These are phyloP conservation scores for Allium cepa DNA, from an alignment of 106 monocot genomes.

Conservation along the genomic window DNA sequence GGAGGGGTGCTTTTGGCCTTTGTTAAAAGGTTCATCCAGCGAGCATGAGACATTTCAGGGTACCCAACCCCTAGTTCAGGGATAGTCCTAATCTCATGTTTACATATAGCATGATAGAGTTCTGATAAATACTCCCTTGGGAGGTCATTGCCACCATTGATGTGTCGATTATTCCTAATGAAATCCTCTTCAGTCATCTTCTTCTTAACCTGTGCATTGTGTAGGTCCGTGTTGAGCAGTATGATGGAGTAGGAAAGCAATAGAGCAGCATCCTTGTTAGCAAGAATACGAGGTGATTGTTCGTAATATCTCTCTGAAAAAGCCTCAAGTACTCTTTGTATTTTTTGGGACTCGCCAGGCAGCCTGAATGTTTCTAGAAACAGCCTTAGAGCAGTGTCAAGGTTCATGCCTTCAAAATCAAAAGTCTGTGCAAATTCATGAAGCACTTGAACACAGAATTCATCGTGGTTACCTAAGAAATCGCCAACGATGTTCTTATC, in stretches of 20 bases:
- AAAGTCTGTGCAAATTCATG: constrained; percentile 73
- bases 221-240: constrained; percentile 77
- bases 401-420: constrained; percentile 64
- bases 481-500: constrained; percentile 74
- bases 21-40: constrained; percentile 57
- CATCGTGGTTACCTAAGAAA: constrained; percentile 71
- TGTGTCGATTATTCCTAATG: constrained; percentile 61
- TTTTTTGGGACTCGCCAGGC: constrained; percentile 81
- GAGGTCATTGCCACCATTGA: constrained; percentile 66
- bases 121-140: constrained; percentile 66
- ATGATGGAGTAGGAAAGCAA: constrained; percentile 71
- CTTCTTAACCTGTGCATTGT: constrained; percentile 73
- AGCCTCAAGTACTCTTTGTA: constrained; percentile 74
- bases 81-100: constrained; percentile 60
- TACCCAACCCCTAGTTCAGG: constrained; percentile 50
- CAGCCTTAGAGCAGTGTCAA: constrained; percentile 65
- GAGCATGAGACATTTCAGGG: constrained; percentile 55
- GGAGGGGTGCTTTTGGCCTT: constrained; percentile 54
- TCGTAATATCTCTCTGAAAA: constrained; percentile 81
- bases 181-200: constrained; percentile 87
- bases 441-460: constrained; percentile 68
- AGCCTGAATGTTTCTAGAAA: constrained; percentile 72
- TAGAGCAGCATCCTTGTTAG: constrained; percentile 65
- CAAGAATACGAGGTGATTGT: constrained; percentile 57
- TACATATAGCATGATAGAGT: constrained; percentile 59